phyloP scores from a whole-genome alignment of 1,139 yeast species.

The Saccharomyces hybrid region DNA sequence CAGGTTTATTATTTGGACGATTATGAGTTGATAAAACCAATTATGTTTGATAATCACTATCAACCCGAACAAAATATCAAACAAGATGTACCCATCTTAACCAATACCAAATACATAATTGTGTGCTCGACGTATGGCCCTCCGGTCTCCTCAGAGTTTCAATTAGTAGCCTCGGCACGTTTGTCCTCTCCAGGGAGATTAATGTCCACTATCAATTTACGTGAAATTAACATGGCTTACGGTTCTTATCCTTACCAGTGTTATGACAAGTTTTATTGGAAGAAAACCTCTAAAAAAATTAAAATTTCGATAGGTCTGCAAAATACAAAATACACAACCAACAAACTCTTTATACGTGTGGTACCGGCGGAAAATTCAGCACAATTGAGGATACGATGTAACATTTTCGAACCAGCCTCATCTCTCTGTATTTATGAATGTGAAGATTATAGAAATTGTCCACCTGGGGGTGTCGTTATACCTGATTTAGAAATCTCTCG shows the following conservation, averaged over 20 bases:
- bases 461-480: slow-evolving; percentile 11
- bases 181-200: background rate
- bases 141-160: slow-evolving; percentile 11
- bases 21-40: slow-evolving; percentile 28
- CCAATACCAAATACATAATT: slow-evolving; percentile 33
- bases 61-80: slow-evolving; percentile 27
- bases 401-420: slow-evolving; percentile 24
- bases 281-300: background rate
- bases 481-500: slow-evolving; percentile 11
- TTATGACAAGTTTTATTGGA: background rate
- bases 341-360: slow-evolving; percentile 15
- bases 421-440: slow-evolving; percentile 13
- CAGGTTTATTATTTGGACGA: slow-evolving; percentile 32
- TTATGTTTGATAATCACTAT: slow-evolving; percentile 34
- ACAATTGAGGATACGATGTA: slow-evolving; percentile 27
- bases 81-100: slow-evolving; percentile 34
- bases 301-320: slow-evolving; percentile 16
- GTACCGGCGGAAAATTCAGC: slow-evolving; percentile 10
- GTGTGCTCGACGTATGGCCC: slow-evolving; percentile 30
- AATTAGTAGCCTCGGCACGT: background rate
- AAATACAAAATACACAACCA: slow-evolving; percentile 15
- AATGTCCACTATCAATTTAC: background rate
- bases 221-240: background rate
- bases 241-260: background rate
- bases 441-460: slow-evolving; percentile 5